Evolutionary conservation across 345 rosid species (phyloP), one percentile per base, ranked within the genome.

Genomic region (Bruguiera parviflora): DNA sequence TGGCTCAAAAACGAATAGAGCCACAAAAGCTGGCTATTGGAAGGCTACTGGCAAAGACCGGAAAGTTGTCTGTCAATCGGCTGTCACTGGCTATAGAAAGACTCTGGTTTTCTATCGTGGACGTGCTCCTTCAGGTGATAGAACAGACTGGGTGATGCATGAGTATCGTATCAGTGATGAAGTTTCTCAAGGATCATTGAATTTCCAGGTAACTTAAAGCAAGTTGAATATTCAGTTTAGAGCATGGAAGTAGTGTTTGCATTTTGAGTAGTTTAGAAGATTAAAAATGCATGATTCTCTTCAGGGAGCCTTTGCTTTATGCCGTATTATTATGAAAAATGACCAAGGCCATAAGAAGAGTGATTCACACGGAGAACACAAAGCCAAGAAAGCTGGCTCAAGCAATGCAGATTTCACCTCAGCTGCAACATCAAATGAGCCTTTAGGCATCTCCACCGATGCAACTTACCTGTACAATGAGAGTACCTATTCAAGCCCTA

Each of bases 21-120:
- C 97, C 71, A 94, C 98, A 60, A 86, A 82, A 74, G 85, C 92
- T 58, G 96, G 98, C 46, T 90, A 93, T 65, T 93, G 96, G 98
- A 90, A 93, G 77, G 98, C 98, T 51, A 90, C 96, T 0, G 97
- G 98, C 3, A 94, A 91, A 82, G 94, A 89, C 84, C 65, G 90
- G 63, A 83, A 87, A 83, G 79, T 91, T 21, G 81, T 72, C 27
- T 88, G 92, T 62, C 87, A 83, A 51, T 79, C 93, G 33, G 20
- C 75, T 4, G 69, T 79, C 58, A 76, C 72, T 1, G 95, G 90
- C 25, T 86, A 72, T 49, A 81, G 92, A 1, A 94, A 94, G 87
- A 88, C 98, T 33, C 85, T 93, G 2, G 96, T 94, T 69, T 93
- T 91, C 81, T 81, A 91, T 65, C 61, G 77, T 0, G 95, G 98